These are phyloP conservation scores for Sugiyamaella xylanicola DNA, from an alignment of 1,139 yeast genomes.

Conservation along the genomic window DNA sequence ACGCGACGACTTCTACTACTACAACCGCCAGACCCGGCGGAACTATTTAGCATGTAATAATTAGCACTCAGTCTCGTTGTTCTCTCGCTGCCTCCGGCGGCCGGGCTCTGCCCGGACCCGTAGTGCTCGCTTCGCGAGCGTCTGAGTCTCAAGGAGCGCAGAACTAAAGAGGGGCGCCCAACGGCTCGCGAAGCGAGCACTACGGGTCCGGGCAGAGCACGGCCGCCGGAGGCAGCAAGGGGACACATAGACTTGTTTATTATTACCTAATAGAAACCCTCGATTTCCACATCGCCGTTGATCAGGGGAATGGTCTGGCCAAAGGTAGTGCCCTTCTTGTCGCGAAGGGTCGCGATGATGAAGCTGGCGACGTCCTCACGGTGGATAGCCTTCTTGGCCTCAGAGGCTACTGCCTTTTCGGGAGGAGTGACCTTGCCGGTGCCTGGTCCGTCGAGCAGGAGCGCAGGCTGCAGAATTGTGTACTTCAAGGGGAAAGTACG, in stretches of 20 bases:
- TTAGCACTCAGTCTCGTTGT: background rate
- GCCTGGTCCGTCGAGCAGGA: conserved; percentile 45
- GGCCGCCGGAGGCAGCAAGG: background rate
- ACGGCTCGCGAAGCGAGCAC: background rate
- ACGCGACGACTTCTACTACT: conserved; percentile 29
- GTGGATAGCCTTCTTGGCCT: conserved; percentile 12
- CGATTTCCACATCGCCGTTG: conserved; percentile 25
- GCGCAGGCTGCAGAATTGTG: conserved; percentile 57
- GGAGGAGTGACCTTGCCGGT: conserved; percentile 43
- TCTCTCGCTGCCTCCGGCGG: conserved; percentile 1
- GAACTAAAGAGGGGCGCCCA: background rate
- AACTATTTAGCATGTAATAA: conserved; percentile 14
- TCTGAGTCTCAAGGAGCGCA: background rate
- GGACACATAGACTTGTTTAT: background rate
- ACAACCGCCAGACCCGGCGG: conserved; percentile 23
- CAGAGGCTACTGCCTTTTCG: conserved; percentile 10
- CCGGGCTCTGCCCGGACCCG: conserved; percentile 2
- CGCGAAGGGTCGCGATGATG: conserved; percentile 23
- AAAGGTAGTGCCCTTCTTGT: conserved; percentile 19
- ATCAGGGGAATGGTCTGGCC: conserved; percentile 27
- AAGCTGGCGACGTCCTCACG: conserved; percentile 29
- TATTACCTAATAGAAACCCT: conserved; percentile 18
- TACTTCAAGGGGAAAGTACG: conserved; percentile 47
- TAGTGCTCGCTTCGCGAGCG: background rate
- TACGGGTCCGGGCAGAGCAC: background rate